Evolutionary conservation across 176 grass and related monocot genomes (phyloP).

Genomic region (Cenchrus fungigraminus): DNA sequence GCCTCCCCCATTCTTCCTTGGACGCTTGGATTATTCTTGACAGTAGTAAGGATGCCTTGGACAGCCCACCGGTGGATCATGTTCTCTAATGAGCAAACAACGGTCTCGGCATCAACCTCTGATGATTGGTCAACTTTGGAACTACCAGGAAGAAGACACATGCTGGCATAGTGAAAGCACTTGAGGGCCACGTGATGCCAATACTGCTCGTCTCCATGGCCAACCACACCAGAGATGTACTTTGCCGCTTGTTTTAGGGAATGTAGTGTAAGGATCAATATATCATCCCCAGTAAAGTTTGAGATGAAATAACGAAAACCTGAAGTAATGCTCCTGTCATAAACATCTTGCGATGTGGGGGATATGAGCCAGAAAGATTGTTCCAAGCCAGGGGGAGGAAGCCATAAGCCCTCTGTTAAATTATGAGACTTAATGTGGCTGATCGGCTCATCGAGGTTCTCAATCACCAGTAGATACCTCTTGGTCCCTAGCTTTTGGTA

Average conservation of each 20-base stretch:
- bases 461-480: too few species aligned
- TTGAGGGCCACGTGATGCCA: neutral
- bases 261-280: neutral
- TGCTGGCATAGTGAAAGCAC: slow-evolving; percentile 8
- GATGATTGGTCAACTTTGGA: too few species aligned
- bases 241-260: slow-evolving; percentile 7
- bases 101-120: too few species aligned
- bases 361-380: too few species aligned
- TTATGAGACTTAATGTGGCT: too few species aligned
- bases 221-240: neutral
- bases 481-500: too few species aligned
- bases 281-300: rapidly evolving
- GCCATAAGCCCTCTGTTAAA: too few species aligned
- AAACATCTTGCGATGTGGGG: neutral
- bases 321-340: neutral
- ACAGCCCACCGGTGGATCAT: slow-evolving; percentile 11
- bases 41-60: neutral
- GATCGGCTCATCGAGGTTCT: too few species aligned
- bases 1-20: neutral
- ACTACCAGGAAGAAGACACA: neutral
- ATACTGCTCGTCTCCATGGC: neutral
- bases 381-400: too few species aligned
- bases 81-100: too few species aligned
- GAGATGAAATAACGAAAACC: too few species aligned
- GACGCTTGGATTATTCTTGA: too few species aligned